Evolutionary conservation across 306 rosid genomes (phyloP), one percentile per base, ranked within the genome.

Genomic region (Neltuma alba): DNA sequence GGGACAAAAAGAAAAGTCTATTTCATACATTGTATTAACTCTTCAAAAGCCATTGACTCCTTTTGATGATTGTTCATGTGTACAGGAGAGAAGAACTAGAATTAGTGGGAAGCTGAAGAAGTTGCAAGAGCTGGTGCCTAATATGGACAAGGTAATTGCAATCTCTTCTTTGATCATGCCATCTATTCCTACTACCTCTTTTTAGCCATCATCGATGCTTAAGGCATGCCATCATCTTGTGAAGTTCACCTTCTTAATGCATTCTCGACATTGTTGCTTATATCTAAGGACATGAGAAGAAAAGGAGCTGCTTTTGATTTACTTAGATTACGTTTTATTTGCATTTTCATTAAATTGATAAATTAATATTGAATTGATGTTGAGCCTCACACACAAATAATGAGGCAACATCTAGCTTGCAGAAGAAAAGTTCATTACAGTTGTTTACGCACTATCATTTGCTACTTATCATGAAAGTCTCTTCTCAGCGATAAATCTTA

Each of bases 41-140:
- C 20, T 54, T 73, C 11, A 73, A 52, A 34, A 36, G 12, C 50
- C 45, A 50, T 72, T 10, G 12, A 36, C 31, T 31, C 33, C 20
- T 47, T 38, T 73, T 11, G 37, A 52, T 12, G 20, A 44, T 54
- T 21, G 21, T 27, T 54, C 48, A 31, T 76, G 3, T 74, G 14
- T 41, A 11, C 86, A 90, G 94, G 94, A 90, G 82, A 85, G 94
- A 72, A 85, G 94, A 84, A 90, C 92, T 20, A 79, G 92, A 85
- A 90, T 90, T 74, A 90, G 94, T 42, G 94, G 91, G 70, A 90
- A 90, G 81, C 63, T 90, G 72, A 90, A 90, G 84, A 88, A 90
- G 75, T 86, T 90, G 62, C 94, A 90, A 77, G 92, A 90, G 1
- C 87, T 90, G 44, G 94, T 90, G 64, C 94, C 94, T 31, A 90